Evolutionary conservation across 257 asterid genomes (phyloP).

Genomic region (Eucommia ulmoides): DNA sequence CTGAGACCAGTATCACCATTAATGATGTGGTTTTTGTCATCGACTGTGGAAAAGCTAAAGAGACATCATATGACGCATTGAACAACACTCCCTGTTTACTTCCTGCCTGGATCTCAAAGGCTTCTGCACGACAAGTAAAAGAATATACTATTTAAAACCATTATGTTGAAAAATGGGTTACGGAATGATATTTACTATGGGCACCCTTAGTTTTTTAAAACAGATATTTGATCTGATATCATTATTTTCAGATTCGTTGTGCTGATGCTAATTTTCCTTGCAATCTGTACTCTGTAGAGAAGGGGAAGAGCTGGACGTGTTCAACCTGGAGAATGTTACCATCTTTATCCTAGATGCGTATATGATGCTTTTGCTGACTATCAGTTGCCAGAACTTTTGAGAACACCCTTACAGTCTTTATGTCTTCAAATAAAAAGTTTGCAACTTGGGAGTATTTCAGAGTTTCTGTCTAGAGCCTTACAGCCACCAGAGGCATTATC

Average conservation of each 20-base stretch:
- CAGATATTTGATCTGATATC: too few relatives aligned
- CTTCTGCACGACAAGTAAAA: conserved; percentile 86
- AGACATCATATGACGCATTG: conserved; percentile 92
- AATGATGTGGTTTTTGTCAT: conserved; percentile 95
- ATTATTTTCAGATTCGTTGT: too few relatives aligned
- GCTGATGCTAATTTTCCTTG: conserved; percentile 6
- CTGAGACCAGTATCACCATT: conserved; percentile 91
- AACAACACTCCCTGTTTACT: conserved; percentile 95
- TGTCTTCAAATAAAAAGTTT: conserved; percentile 93
- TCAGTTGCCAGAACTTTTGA: conserved; percentile 90
- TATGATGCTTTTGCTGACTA: conserved; percentile 82
- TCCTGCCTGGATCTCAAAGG: conserved; percentile 95
- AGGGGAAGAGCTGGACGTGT: conserved; percentile 99
- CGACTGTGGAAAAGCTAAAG: conserved; percentile 95
- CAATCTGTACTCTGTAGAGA: conserved; percentile 40
- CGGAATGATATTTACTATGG: too few relatives aligned
- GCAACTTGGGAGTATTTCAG: conserved; percentile 80
- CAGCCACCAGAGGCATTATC: conserved; percentile 86
- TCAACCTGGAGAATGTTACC: conserved; percentile 96
- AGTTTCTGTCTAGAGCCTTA: conserved; percentile 77
- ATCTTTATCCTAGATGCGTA: conserved; percentile 84
- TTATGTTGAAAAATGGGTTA: too few relatives aligned
- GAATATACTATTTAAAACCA: not conserved
- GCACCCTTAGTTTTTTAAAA: too few relatives aligned
- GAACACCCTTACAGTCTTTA: conserved; percentile 93